Evolutionary conservation across 1,284 basidiomycete species (phyloP), one percentile per base, ranked within the genome.

Genomic region (Fomitiporia mediterranea): DNA sequence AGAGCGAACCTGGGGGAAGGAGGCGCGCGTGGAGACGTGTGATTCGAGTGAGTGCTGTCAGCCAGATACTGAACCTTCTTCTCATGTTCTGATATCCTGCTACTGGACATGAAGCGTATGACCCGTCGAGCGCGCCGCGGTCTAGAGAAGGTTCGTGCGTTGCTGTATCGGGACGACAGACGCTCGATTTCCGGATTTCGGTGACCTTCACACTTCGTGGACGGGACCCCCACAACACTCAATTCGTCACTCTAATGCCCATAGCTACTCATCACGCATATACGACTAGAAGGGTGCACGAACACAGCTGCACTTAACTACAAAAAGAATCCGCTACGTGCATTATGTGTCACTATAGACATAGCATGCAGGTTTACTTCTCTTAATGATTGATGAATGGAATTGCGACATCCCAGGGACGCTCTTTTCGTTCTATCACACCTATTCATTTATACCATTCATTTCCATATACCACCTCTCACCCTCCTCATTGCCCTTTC

Each of bases 71-170:
- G 28, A 7, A 32, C 11, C 34, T 15, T 4, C 25, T 38, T 17
- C 15, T 21, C 25, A 15, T 15, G 27, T 46, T 46, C 35, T 4
- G 13, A 8, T 17, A 11, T 27, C 39, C 11, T 19, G 1, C 34
- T 39, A 5, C n/a, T 30, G 2, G 27, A 6, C 25, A 9, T 43
- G 8, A 15, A 55, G 53, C 53, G 53, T n/a, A 55, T 55, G 46
- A 35, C 46, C n/a, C 53, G 47, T 30, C 34, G 53, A 7, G 51
- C 51, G 6, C 38, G 19, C 15, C 51, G 51, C n/a, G 38, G 51
- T n/a, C 19, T 53, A 13, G 39, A 43, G 25, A 53, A 43, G 28
- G 51, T 53, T 6, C 51, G 51, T 28, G 27, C 39, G 5, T 21
- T 53, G 9, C 39, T 43, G 23, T 40, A 53, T 19, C 28, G 28